Base-by-base conservation (phyloP, 768 basidiomycete genomes). In the Pleurotus salmoneostramineus region DNA sequence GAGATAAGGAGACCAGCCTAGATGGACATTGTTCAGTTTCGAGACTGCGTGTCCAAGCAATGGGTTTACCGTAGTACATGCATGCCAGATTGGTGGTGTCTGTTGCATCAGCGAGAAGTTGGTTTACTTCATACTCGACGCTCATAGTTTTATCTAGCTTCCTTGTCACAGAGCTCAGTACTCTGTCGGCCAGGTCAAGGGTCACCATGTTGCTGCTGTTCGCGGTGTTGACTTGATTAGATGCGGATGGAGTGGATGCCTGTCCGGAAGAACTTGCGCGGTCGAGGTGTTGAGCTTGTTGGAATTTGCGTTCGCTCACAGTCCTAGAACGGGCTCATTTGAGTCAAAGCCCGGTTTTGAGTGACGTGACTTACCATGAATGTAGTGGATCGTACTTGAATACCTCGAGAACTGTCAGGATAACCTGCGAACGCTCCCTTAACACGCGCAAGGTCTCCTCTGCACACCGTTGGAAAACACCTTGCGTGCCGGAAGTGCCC, bases 351-450 rank as follows among this genome's bases (percentile, higher is more conserved):
- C 21, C 21, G 21, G 21, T 27, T 27, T 27, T 27, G 21, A 27
- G 21, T 27, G 21, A 27, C 21, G 21, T 27, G 21, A 27, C 83
- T 36, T 50, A 93, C 95, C 96, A 98, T 33, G 85, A 88, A 64
- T 98, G 91, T 15, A 99, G 79, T 4, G 97, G 96, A 69, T 99
- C 96, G 66, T 96, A 85, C 69, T 91, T 93, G 83, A 98, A 97
- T 11, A 98, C 96, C 66, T 97, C 95, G 37, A 99, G 78, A 3
- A 99, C 90, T 0, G 95, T 98, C 82, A 95, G 84, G 66, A 99
- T 88, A 46, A 96, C 84, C 35, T 87, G 89, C 0, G 92, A 91
- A 7, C 87, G 83, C 40, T 89, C 87, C 8, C 95, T 83, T 35
- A 98, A 76, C 4, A 99, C 96, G 10, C 95, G 85, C 5, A 99